phyloP scores from a whole-genome alignment of 805 yeast species.

The Kazachstania viticola region DNA sequence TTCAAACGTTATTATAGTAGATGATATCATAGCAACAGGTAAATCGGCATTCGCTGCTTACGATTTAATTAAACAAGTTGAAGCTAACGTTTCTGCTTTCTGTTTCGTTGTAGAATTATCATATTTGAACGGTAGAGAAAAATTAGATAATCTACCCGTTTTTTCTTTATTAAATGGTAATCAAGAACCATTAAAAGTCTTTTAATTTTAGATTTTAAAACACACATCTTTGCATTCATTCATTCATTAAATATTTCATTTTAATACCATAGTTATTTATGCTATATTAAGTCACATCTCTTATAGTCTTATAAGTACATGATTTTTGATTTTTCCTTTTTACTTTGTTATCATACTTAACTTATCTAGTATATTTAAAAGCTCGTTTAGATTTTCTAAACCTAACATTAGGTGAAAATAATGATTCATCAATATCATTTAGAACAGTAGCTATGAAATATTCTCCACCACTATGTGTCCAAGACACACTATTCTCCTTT shows the following conservation, averaged over 20 bases:
- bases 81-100: constrained; percentile 68
- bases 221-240: too few species aligned
- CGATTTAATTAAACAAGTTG: constrained; percentile 54
- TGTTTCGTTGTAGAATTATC: constrained; percentile 88
- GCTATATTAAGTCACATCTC: too few species aligned
- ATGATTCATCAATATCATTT: constrained; percentile 26
- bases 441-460: constrained; percentile 68
- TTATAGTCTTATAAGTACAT: too few species aligned
- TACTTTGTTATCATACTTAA: too few species aligned
- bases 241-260: not conserved
- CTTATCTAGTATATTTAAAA: constrained; percentile 19
- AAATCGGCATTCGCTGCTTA: constrained; percentile 95
- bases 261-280: too few species aligned
- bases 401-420: constrained; percentile 17
- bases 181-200: constrained; percentile 35
- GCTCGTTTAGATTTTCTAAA: constrained; percentile 14
- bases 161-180: constrained; percentile 84
- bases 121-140: constrained; percentile 87
- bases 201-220: too few species aligned
- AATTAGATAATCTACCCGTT: constrained; percentile 75
- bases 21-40: constrained; percentile 96
- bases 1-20: constrained; percentile 76
- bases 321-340: too few species aligned
- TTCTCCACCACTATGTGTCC: constrained; percentile 72
- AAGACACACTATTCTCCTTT: constrained; percentile 65